phyloP scores from a whole-genome alignment of 768 basidiomycete species.

The Macrolepiota albuminosa region DNA sequence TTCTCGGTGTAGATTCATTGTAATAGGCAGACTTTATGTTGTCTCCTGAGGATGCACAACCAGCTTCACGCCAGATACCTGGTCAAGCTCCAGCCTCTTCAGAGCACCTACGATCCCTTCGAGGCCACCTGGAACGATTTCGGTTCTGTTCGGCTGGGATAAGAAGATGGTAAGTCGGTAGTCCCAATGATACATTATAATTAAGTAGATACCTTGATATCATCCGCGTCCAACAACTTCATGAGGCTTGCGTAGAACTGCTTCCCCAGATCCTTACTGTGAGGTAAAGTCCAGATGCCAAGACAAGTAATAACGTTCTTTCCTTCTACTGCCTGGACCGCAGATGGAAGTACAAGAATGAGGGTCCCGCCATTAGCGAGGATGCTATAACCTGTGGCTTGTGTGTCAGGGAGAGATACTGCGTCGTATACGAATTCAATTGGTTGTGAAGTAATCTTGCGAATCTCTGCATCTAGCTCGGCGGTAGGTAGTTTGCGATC shows the following conservation, averaged over 20 bases:
- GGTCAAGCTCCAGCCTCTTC: constrained; percentile 26
- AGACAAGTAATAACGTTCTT: constrained; percentile 11
- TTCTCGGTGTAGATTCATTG: no score
- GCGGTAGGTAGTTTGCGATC: constrained; percentile 12
- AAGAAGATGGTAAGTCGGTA: neutral
- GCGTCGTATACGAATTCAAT: constrained; percentile 26
- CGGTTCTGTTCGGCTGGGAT: constrained; percentile 32
- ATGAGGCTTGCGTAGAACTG: constrained; percentile 12
- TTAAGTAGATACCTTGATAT: constrained; percentile 1
- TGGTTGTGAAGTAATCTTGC: constrained; percentile 15
- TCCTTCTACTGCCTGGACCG: constrained; percentile 10
- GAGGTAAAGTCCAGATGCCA: constrained; percentile 6
- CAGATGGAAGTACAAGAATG: constrained; percentile 19
- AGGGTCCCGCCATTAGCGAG: constrained; percentile 36
- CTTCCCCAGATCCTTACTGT: constrained; percentile 8
- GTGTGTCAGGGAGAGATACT: constrained; percentile 32
- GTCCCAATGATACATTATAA: neutral
- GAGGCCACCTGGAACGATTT: constrained; percentile 39
- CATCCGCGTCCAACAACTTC: constrained; percentile 12
- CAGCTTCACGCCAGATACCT: constrained; percentile 41
- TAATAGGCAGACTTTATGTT: constrained; percentile 4
- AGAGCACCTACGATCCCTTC: constrained; percentile 31
- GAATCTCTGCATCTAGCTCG: constrained; percentile 8
- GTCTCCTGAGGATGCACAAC: constrained; percentile 38
- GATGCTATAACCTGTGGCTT: constrained; percentile 30